Evolutionary conservation across 345 rosid species (phyloP).

Genomic region (Eutrema heterophyllum): DNA sequence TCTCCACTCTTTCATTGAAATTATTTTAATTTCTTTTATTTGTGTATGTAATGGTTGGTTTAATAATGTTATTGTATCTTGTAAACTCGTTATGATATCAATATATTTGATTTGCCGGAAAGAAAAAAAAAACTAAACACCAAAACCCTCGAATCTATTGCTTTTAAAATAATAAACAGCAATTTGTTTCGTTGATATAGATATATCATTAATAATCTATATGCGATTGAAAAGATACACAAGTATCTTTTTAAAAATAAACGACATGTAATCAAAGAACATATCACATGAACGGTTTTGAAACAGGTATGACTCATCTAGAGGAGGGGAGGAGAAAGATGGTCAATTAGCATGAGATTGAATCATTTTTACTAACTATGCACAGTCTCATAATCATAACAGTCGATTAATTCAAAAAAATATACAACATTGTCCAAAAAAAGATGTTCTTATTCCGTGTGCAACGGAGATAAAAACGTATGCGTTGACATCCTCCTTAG

Average conservation of each 20-base stretch:
- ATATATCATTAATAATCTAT: background rate
- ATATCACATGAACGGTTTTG: background rate
- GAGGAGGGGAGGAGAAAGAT: background rate
- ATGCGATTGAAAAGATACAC: background rate
- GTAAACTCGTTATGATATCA: too few relatives aligned
- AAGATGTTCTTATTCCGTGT: background rate
- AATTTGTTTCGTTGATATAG: background rate
- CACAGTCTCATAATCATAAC: background rate
- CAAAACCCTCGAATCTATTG: background rate
- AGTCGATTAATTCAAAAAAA: background rate
- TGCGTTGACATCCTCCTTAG: background rate
- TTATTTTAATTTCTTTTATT: too few relatives aligned
- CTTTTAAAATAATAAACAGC: background rate
- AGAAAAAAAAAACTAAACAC: too few relatives aligned
- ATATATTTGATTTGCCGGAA: too few relatives aligned
- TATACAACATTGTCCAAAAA: background rate
- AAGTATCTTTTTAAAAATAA: background rate
- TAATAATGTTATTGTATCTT: too few relatives aligned
- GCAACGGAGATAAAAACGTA: background rate
- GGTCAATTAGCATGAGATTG: background rate
- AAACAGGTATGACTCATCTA: background rate
- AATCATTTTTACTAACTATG: background rate
- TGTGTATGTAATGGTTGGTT: too few relatives aligned
- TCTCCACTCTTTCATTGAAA: too few relatives aligned
- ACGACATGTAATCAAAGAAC: background rate